These are phyloP conservation scores for Wickerhamomyces canadensis DNA, from an alignment of 805 yeast genomes.

Conservation along the genomic window DNA sequence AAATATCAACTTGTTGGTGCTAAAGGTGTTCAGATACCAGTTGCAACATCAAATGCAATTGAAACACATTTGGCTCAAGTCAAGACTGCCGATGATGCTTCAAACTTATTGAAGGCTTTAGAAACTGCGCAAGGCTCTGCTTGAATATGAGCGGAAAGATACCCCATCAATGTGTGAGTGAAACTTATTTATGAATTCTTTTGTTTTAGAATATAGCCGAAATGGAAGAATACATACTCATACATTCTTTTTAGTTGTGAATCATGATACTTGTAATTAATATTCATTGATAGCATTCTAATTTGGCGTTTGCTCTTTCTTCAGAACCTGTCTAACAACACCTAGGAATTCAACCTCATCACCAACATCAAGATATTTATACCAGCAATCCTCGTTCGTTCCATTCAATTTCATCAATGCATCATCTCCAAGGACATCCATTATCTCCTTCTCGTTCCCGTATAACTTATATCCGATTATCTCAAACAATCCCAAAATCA, in stretches of 20 bases:
- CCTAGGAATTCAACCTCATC: slow-evolving; percentile 43
- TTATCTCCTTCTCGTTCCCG: slow-evolving; percentile 44
- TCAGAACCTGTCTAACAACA: slow-evolving; percentile 33
- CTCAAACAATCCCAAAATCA: slow-evolving; percentile 46
- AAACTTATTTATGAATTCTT: no score
- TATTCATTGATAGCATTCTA: no score
- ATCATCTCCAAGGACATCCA: slow-evolving; percentile 32
- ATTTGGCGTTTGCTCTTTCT: no score
- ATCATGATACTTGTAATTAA: no score
- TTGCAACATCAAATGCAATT: slow-evolving; percentile 49
- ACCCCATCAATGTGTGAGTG: no score
- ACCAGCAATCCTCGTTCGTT: slow-evolving; percentile 8
- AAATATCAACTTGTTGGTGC: slow-evolving; percentile 60
- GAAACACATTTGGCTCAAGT: slow-evolving; percentile 70
- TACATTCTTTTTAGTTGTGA: no score
- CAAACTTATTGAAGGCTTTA: slow-evolving; percentile 37
- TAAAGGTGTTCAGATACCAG: slow-evolving; percentile 61
- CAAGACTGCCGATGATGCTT: slow-evolving; percentile 68
- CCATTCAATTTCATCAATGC: slow-evolving; percentile 24
- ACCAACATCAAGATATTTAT: slow-evolving; percentile 42
- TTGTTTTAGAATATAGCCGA: no score
- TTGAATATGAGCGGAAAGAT: neutral
- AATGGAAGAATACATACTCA: no score
- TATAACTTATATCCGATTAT: slow-evolving; percentile 45
- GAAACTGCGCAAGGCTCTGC: slow-evolving; percentile 9